Base-by-base conservation (phyloP, 2,329 filamentous ascomycete species). In the Pseudocercospora cruenta region DNA sequence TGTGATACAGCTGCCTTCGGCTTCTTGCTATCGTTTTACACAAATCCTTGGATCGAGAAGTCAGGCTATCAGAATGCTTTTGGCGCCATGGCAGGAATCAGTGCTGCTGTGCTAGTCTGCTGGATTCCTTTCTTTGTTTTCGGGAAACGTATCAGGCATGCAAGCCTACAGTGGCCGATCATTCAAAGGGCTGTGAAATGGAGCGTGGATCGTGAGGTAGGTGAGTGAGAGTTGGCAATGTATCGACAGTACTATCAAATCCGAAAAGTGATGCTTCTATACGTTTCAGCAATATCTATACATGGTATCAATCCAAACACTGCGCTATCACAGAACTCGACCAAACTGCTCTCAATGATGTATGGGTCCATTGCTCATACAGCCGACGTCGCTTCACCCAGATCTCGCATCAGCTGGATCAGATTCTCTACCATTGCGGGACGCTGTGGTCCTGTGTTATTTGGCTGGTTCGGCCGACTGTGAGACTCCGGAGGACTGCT, bases 1-100 rank as follows among this genome's bases (percentile, higher is more conserved):
- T 22, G 12, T 39, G 6, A 24, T 4, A 22, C 21, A 62, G 82
- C 84, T 16, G 73, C 82, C 7, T 87, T 88, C 71, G 86, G 85
- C 4, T 88, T 88, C 72, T 76, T 88, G 0, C 78, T 88, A 1
- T 85, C 83, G 0, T 88, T 88, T 72, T 88, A 88, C 72, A 87
- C 85, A 1, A 88, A 88, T 70, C 81, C 84, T 0, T 88, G 86
- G 86, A 81, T 88, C 43, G 75, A 78, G 6, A 31, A 79, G 63
- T 75, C 75, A 0, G 86, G 86, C 0, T 88, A 88, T 70, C 67
- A 78, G 12, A 77, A 80, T 39, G 82, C 85, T 2, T 88, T 82
- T 67, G 85, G 85, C 3, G 79, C 81, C n/a, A 87, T 88, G 85
- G 86, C 85, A 7, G 85, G 80, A 10, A 87, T 88, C 54, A 77